Evolutionary conservation across 2,329 filamentous ascomycete genomes (phyloP), one percentile per base, ranked within the genome.

Genomic region (Apiospora kogelbergensis): DNA sequence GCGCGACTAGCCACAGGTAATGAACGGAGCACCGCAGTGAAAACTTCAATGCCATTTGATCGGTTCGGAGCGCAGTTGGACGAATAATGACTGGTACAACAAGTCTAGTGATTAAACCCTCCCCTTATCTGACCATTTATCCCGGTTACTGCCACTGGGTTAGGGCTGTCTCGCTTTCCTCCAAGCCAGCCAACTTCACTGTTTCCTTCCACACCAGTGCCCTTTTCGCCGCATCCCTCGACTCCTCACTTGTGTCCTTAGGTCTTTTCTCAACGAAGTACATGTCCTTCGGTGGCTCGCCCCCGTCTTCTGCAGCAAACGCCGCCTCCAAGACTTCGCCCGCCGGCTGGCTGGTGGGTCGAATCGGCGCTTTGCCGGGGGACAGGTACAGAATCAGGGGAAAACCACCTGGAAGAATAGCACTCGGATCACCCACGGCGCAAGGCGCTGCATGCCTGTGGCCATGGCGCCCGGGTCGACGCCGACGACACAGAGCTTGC

Each of bases 391-490:
- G 67, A 5, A 70, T 66, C n/a, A n/a, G n/a, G n/a, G n/a, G n/a
- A n/a, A n/a, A n/a, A n/a, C n/a, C n/a, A n/a, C n/a, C 65, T 68
- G 53, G 17, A 69, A 68, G 17, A 71, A 22, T 15, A 69, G 10
- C 5, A 68, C 40, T 17, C 67, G 68, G 26, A 70, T 70, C 7
- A 44, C 10, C 67, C 67, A 68, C 9, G 67, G 68, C 20, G 68
- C 66, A 11, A 42, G 57, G 6, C 70, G 70, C 53, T 66, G 65
- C 2, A 82, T 71, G 22, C 75, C 77, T 10, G 77, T 79, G 45
- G 68, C 65, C 77, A 83, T 82, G 13, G 72, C 75, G 60, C 81
- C 81, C 0, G 81, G 81, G 63, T 83, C 81, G 15, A 82, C 69
- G 6, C 79, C 79, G 2, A 81, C 69, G 46, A 83, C 73, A 24